A percentile compares a stretch with the other conserved stretches of the same genome.
Evolutionary conservation across 345 rosid species (phyloP).

Genomic region (Dovyalis caffra): DNA sequence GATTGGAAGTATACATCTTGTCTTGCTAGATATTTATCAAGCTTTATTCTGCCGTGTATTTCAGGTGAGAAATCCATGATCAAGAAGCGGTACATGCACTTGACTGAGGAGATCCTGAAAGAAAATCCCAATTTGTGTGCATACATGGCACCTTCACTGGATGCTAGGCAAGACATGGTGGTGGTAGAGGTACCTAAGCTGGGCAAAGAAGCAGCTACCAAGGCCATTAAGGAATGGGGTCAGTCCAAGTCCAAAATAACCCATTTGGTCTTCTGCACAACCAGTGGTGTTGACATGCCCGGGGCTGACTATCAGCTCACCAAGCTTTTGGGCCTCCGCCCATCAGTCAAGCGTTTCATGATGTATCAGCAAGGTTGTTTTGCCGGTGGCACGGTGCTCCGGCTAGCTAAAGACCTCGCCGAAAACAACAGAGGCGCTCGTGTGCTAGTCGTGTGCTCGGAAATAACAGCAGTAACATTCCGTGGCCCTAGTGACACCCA

Average conservation of each 20-base stretch:
- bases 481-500: slow-evolving; percentile 76
- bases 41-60: background rate
- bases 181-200: slow-evolving; percentile 78
- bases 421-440: slow-evolving; percentile 81
- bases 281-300: slow-evolving; percentile 90
- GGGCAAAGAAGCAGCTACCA: slow-evolving; percentile 73
- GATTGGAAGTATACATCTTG: too few species aligned
- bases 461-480: slow-evolving; percentile 75
- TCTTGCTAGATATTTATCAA: background rate
- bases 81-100: slow-evolving; percentile 60
- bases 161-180: slow-evolving; percentile 71
- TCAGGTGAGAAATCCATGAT: slow-evolving; percentile 74
- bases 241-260: slow-evolving; percentile 86
- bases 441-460: slow-evolving; percentile 73
- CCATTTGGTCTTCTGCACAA: slow-evolving; percentile 77
- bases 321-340: slow-evolving; percentile 73
- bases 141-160: slow-evolving; percentile 69
- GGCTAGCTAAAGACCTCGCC: slow-evolving; percentile 76
- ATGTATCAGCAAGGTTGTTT: slow-evolving; percentile 70
- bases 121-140: slow-evolving; percentile 58
- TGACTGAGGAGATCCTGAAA: slow-evolving; percentile 64
- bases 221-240: slow-evolving; percentile 84
- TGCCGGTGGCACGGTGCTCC: slow-evolving; percentile 83
- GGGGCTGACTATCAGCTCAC: slow-evolving; percentile 93
- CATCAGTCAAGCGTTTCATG: slow-evolving; percentile 75